Evolutionary conservation across 805 yeast species (phyloP), one percentile per base, ranked within the genome.

Genomic region (Cyberlindnera veronae): DNA sequence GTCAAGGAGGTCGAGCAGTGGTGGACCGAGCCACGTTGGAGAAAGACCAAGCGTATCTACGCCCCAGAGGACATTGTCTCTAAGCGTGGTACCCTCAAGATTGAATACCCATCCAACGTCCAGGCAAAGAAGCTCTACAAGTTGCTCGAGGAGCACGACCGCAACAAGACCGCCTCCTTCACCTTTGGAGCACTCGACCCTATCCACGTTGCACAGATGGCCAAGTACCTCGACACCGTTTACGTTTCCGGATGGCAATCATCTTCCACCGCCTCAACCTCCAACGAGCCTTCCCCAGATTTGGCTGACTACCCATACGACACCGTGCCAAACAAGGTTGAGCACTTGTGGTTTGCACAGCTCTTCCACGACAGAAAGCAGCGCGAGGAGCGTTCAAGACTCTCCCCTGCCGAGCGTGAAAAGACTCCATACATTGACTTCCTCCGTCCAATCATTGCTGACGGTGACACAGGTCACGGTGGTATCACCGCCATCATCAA

Each of bases 241-340:
- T 91, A 91, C 65, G 95, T 91, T 50, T 84, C 95, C 30, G 99
- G 99, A 39, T 91, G 99, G 99, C 99, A 91, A 72, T 90, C 95
- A 65, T 89, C 96, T 34, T 89, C 97, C 17, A 91, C 98, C 39
- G 97, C 98, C 39, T 89, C 97, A 14, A 86, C 96, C 30, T 86
- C 96, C 29, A 91, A 91, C 63, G 98, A 91, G 71, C 99, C 98
- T 26, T 87, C 95, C 30, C 98, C 98, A 42, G 99, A 91, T 72
- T 77, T 91, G 60, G 99, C 99, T 38, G 99, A 91, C 68, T 91
- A 91, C 67, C 99, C 99, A 44, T 84, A 84, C 85, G 97, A 91
- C 67, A 91, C 99, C 22, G 99, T 91, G 48, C 99, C 99, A 60
- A 90, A 90, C 75, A 91, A 91, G 75, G 96, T 89, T 53, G 95